phyloP scores from a whole-genome alignment of 768 basidiomycete genomes.

The Mrakia gelida region DNA sequence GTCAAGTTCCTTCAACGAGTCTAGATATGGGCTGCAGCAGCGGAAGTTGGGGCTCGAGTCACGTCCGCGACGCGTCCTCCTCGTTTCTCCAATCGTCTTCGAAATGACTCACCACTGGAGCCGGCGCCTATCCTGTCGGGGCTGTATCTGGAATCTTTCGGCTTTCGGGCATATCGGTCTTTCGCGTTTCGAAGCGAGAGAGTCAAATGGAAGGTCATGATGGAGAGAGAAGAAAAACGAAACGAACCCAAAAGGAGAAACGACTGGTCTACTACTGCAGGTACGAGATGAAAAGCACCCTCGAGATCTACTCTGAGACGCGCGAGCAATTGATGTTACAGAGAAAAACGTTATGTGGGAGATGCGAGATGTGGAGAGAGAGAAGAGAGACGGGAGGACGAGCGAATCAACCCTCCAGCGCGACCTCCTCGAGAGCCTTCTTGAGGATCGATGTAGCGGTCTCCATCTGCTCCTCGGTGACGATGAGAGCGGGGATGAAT shows the following conservation, averaged over 20 bases:
- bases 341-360: background rate
- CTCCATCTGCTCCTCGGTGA: constrained; percentile 67
- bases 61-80: no score
- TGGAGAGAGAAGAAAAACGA: background rate
- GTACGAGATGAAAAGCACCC: background rate
- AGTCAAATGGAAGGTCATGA: background rate
- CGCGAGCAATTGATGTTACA: background rate
- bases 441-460: constrained; percentile 48
- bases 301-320: background rate
- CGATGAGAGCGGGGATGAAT: constrained; percentile 89
- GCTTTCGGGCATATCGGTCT: no score
- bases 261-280: background rate
- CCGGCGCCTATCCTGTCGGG: no score
- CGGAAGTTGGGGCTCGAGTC: no score
- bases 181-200: no score
- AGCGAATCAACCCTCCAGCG: constrained; percentile 38
- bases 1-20: no score
- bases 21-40: no score
- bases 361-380: background rate
- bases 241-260: background rate
- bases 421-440: constrained; percentile 52
- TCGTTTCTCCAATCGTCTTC: no score
- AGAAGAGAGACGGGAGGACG: background rate
- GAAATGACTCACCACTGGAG: no score
- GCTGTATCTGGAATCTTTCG: no score